Evolutionary conservation across 2,329 filamentous ascomycete genomes (phyloP), one percentile per base, ranked within the genome.

Genomic region (Westerdykella ornata): DNA sequence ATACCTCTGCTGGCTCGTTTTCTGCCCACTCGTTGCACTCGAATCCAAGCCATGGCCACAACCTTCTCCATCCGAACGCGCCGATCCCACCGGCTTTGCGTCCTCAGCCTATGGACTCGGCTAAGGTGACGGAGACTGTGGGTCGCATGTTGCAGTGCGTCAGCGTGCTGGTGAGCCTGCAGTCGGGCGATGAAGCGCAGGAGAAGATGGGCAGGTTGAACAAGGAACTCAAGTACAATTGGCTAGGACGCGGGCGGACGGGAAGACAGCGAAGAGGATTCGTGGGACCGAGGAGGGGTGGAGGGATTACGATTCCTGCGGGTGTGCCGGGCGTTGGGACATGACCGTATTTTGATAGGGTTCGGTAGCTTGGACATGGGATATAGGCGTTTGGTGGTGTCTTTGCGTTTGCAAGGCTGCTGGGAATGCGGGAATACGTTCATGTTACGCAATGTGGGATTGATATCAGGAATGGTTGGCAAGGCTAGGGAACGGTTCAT

Each of bases 141-240:
- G 92, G 88, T 0, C 76, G 90, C 38, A 94, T 98, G 87, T 72
- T 98, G 48, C 92, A 98, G 70, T 98, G 92, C 65, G 84, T 97
- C 66, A 90, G 84, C 62, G 88, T 98, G 6, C 73, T 98, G 16
- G 85, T 87, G 3, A 82, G 82, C 47, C 78, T 94, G 11, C 83
- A 80, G 57, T 80, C 75, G 1, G 78, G 77, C 8, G 87, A 94
- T 49, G 80, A 84, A 29, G 76, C 79, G 1, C 86, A 90, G 60
- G 77, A 76, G 42, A 87, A 84, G 66, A 84, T 97, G 57, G 84
- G 90, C 47, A 79, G 89, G 57, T 71, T 98, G 47, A 88, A 84
- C 43, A 84, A 87, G 59, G 81, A 92, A 54, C 72, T 98, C 46
- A 98, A 97, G 68, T 80, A 96, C 56, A 98, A 98, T 65, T 98